Evolutionary conservation across 108 stramenopile genomes (phyloP).

Genomic region (Aureococcus anophagefferens): DNA sequence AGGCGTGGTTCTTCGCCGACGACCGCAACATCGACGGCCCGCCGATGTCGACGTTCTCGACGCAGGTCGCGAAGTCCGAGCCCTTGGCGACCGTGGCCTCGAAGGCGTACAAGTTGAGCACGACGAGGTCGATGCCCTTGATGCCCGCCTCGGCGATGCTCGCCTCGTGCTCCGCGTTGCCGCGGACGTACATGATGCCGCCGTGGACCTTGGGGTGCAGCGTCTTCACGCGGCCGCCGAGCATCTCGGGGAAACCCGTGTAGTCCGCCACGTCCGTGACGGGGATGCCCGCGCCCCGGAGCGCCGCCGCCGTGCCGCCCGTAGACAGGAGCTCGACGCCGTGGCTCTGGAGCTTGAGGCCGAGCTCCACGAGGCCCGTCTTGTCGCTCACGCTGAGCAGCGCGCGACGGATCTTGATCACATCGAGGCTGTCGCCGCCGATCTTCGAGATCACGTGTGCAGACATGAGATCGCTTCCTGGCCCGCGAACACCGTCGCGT

Average conservation of each 20-base stretch:
- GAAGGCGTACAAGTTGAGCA: conserved; percentile 95
- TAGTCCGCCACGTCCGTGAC: conserved; percentile 83
- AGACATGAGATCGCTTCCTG: not conserved
- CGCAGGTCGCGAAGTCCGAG: conserved; percentile 79
- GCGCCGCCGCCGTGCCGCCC: conserved; percentile 82
- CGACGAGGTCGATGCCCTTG: conserved; percentile 87
- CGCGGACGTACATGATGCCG: conserved; percentile 83
- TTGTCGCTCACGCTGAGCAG: conserved; percentile 94
- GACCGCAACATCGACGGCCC: conserved; percentile 97
- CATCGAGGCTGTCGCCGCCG: conserved; percentile 33
- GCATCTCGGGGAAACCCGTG: conserved; percentile 82
- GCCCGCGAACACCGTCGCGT: too few species aligned
- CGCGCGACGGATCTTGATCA: conserved; percentile 73
- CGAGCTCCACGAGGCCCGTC: conserved; percentile 83
- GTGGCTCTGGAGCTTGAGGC: conserved; percentile 57
- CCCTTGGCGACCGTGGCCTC: conserved; percentile 81
- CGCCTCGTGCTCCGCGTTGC: conserved; percentile 75
- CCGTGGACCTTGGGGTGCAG: conserved; percentile 97
- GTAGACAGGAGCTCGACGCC: conserved; percentile 89
- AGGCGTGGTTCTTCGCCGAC: conserved; percentile 93
- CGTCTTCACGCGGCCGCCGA: conserved; percentile 98
- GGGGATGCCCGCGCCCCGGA: conserved; percentile 70
- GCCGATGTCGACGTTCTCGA: conserved; percentile 99
- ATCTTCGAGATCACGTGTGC: not conserved
- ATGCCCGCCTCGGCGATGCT: conserved; percentile 81